A percentile compares a stretch with the other conserved stretches of the same genome.
Conservation (phyloP, 1,139 yeast genomes). For the Blastobotrys indianensis region DNA sequence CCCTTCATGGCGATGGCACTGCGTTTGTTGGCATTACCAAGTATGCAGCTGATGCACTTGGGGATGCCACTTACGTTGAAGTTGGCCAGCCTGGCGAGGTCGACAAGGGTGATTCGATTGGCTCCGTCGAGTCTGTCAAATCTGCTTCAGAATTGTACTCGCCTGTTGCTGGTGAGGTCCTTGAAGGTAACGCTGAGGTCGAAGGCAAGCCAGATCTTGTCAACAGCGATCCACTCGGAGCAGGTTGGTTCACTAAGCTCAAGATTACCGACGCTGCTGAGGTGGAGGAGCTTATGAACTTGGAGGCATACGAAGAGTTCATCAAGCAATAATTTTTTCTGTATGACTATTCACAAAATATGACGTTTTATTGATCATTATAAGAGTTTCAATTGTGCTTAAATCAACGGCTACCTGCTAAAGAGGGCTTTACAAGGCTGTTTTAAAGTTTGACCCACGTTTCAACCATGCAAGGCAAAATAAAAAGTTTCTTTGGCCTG, state of each 20-base stretch:
- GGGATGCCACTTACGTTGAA: constrained; percentile 93
- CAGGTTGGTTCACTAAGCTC: constrained; percentile 87
- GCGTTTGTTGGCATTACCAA: constrained; percentile 86
- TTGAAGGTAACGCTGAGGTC: constrained; percentile 63
- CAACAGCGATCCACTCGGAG: constrained; percentile 86
- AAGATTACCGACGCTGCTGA: constrained; percentile 43
- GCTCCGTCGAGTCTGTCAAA: constrained; percentile 92
- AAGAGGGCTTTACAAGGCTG: too few species aligned
- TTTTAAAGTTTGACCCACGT: too few species aligned
- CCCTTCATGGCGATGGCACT: constrained; percentile 67
- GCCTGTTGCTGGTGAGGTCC: constrained; percentile 74
- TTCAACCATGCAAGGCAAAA: too few species aligned
- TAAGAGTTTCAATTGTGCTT: too few species aligned
- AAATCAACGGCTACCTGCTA: too few species aligned
- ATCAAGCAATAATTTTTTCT: constrained; percentile 35
- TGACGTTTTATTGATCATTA: too few species aligned
- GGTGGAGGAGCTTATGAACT: constrained; percentile 42
- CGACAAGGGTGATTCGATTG: constrained; percentile 74
- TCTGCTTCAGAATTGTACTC: constrained; percentile 89
- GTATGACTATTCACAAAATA: constrained; percentile 16
- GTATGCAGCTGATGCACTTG: constrained; percentile 96
- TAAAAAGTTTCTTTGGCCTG: too few species aligned
- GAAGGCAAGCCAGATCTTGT: constrained; percentile 70
- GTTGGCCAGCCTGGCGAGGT: constrained; percentile 72
- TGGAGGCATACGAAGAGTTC: constrained; percentile 59